These are phyloP conservation scores for Eucalyptus cloeziana DNA, from an alignment of 345 rosid species.

Conservation along the genomic window DNA sequence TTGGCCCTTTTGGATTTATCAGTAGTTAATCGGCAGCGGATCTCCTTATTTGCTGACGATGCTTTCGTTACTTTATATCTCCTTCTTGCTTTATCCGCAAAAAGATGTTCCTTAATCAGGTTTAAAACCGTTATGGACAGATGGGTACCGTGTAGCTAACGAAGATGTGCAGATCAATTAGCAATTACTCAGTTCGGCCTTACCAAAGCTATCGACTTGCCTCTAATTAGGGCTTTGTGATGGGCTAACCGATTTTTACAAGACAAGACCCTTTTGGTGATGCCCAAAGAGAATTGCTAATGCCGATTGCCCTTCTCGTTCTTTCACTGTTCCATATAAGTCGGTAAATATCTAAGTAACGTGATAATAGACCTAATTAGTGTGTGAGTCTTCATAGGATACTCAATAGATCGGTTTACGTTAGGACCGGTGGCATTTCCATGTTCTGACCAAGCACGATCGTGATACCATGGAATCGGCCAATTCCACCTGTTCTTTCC, in stretches of 20 bases:
- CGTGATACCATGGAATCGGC: not conserved
- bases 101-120: not conserved
- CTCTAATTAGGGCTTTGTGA: fast-evolving
- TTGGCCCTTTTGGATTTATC: not conserved
- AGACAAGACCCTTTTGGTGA: not conserved
- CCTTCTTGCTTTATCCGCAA: not conserved
- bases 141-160: not conserved
- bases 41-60: not conserved
- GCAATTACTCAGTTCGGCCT: not conserved
- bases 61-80: not conserved
- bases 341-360: fast-evolving
- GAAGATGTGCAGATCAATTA: not conserved
- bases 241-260: fast-evolving
- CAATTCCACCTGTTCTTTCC: not conserved
- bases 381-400: fast-evolving
- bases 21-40: not conserved
- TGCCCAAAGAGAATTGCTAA: not conserved
- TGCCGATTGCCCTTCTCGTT: fast-evolving
- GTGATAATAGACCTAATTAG: fast-evolving
- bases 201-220: not conserved
- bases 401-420: not conserved
- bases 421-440: not conserved
- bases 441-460: not conserved
- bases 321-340: fast-evolving
- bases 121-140: not conserved